These are phyloP conservation scores for Lactarius sanguifluus DNA, from an alignment of 768 basidiomycete species.

Conservation along the genomic window DNA sequence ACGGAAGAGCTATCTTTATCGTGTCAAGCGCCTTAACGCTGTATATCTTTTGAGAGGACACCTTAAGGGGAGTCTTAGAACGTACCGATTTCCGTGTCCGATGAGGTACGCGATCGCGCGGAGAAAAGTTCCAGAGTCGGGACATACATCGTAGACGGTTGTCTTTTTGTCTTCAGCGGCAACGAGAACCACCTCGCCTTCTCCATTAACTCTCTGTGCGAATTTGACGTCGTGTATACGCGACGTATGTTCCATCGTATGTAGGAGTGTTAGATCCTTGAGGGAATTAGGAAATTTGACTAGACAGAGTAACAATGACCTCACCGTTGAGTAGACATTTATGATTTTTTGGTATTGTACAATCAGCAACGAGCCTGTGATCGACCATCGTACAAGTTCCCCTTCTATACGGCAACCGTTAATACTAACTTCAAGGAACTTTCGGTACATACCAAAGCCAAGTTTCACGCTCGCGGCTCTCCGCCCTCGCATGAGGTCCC, in stretches of 20 bases:
- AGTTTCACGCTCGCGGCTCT: constrained; percentile 87
- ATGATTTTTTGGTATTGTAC: constrained; percentile 76
- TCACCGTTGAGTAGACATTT: constrained; percentile 81
- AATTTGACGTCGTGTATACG: constrained; percentile 86
- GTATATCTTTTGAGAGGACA: constrained; percentile 15
- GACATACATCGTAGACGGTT: constrained; percentile 66
- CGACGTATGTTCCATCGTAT: constrained; percentile 72
- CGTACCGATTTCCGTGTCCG: constrained; percentile 87
- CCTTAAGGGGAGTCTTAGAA: constrained; percentile 4
- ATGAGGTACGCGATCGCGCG: constrained; percentile 65
- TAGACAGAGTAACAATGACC: constrained; percentile 18
- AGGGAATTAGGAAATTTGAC: constrained; percentile 1
- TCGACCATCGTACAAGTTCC: constrained; percentile 89
- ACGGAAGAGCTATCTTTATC: constrained; percentile 58
- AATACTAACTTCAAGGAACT: neutral
- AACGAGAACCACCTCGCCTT: constrained; percentile 72
- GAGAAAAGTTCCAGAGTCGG: constrained; percentile 47
- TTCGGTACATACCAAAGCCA: constrained; percentile 64
- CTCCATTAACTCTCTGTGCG: constrained; percentile 54
- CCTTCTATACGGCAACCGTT: constrained; percentile 57
- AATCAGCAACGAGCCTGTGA: constrained; percentile 71
- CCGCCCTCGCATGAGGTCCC: constrained; percentile 97
- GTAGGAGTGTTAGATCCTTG: constrained; percentile 77
- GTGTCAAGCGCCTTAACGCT: constrained; percentile 84
- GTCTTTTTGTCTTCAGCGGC: constrained; percentile 90